Conservation (phyloP, 2,329 filamentous ascomycete genomes). For the Aciculosporium take region DNA sequence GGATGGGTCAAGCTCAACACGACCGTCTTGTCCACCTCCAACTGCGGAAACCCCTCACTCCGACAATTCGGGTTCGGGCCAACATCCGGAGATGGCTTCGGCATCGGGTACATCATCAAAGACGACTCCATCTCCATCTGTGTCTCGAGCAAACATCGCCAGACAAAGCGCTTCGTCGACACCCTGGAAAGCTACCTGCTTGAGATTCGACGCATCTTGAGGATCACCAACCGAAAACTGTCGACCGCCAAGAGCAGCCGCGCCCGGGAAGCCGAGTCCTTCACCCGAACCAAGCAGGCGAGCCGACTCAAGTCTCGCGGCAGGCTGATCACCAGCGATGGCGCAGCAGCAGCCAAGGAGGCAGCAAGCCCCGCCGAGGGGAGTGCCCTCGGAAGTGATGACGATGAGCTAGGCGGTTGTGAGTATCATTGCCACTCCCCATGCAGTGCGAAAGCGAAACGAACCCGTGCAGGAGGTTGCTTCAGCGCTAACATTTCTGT, state of each 20-base stretch:
- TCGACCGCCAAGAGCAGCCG: slow-evolving; percentile 29
- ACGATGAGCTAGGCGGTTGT: slow-evolving; percentile 89
- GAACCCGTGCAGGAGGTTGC: too few species aligned
- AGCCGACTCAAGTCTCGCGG: slow-evolving; percentile 56
- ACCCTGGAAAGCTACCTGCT: slow-evolving; percentile 80
- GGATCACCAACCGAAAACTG: slow-evolving; percentile 44
- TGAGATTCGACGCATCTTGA: slow-evolving; percentile 74
- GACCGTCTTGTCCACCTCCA: slow-evolving; percentile 91
- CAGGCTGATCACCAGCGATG: slow-evolving; percentile 44
- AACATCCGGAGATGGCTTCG: slow-evolving; percentile 85
- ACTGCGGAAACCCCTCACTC: slow-evolving; percentile 90
- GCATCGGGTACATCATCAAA: slow-evolving; percentile 98
- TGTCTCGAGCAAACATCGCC: slow-evolving; percentile 81
- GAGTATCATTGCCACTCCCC: too few species aligned
- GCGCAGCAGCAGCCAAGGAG: slow-evolving; percentile 28
- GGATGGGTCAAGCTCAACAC: slow-evolving; percentile 95
- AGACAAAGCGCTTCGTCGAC: slow-evolving; percentile 82
- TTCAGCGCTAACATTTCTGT: too few species aligned
- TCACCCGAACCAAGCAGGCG: slow-evolving; percentile 20
- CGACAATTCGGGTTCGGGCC: slow-evolving; percentile 95
- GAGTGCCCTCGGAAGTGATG: slow-evolving; percentile 59
- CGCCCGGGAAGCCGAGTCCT: slow-evolving; percentile 37
- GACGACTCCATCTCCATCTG: slow-evolving; percentile 65
- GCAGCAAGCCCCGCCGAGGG: slow-evolving; percentile 52
- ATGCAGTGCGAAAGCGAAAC: too few species aligned